phyloP scores from a whole-genome alignment of 2,329 filamentous ascomycete genomes.

The Talaromyces sp. region DNA sequence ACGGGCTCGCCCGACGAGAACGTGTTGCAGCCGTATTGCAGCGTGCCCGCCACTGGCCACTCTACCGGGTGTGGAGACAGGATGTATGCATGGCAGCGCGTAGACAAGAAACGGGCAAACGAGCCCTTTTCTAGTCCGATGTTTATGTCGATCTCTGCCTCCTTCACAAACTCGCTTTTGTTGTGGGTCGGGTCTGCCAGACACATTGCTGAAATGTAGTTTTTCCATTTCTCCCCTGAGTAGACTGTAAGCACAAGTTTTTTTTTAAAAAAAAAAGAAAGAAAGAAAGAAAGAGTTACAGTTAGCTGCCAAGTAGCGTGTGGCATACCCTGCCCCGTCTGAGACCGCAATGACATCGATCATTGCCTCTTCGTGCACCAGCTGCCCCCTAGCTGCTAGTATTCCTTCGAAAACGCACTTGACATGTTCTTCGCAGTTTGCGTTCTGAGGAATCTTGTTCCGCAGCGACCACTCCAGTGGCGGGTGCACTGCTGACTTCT shows the following conservation, averaged over 20 bases:
- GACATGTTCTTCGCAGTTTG: conserved; percentile 57
- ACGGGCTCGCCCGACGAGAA: conserved; percentile 62
- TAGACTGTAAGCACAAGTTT: background rate
- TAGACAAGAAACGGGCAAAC: conserved; percentile 30
- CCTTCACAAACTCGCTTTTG: conserved; percentile 16
- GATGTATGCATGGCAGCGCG: conserved; percentile 60
- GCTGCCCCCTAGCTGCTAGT: conserved; percentile 37
- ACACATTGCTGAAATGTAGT: conserved; percentile 35
- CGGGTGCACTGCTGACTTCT: conserved; percentile 58
- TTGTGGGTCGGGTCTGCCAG: conserved; percentile 35
- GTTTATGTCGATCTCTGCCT: background rate
- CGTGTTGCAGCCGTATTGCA: conserved; percentile 59
- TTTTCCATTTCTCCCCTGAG: conserved; percentile 35
- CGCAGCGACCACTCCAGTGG: conserved; percentile 47
- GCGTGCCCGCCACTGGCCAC: conserved; percentile 49
- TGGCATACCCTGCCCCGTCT: conserved; percentile 56
- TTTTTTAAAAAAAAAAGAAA: background rate
- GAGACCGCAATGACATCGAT: conserved; percentile 69
- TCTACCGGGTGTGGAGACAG: conserved; percentile 49
- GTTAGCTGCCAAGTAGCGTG: conserved; percentile 54
- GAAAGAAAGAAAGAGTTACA: conserved; percentile 25
- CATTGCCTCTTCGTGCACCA: conserved; percentile 47
- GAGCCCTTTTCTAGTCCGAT: conserved; percentile 6
- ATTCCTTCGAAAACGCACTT: conserved; percentile 61
- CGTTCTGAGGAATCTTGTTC: conserved; percentile 62